These are phyloP conservation scores for Coniferiporia sulphurascens DNA, from an alignment of 1,284 basidiomycete genomes.

Conservation along the genomic window DNA sequence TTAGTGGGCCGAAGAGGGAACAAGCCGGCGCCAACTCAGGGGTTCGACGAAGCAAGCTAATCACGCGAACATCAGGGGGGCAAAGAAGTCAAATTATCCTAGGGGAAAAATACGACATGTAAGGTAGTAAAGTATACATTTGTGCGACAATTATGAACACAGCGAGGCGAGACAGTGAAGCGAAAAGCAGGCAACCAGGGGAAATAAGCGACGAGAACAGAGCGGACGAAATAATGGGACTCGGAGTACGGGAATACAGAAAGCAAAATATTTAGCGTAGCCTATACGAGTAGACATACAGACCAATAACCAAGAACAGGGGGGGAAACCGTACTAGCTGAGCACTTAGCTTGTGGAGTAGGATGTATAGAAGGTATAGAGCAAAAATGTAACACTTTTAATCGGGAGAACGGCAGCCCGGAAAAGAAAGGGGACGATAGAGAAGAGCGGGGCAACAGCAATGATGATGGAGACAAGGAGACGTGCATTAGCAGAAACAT, in stretches of 20 bases:
- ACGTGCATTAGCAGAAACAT: background rate
- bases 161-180: background rate
- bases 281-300: too few relatives aligned
- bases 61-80: too few relatives aligned
- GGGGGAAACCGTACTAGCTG: background rate
- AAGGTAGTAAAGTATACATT: too few relatives aligned
- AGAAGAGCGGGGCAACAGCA: background rate
- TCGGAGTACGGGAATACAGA: too few relatives aligned
- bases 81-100: too few relatives aligned
- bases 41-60: too few relatives aligned
- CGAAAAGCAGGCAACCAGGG: background rate
- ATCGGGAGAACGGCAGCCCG: background rate
- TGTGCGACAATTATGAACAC: background rate
- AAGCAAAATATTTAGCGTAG: too few relatives aligned
- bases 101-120: too few relatives aligned
- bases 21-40: too few relatives aligned
- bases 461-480: background rate
- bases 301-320: too few relatives aligned
- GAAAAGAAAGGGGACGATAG: background rate
- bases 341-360: background rate
- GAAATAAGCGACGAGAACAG: background rate
- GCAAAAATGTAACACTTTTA: background rate
- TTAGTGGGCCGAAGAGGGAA: too few relatives aligned
- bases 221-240: background rate
- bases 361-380: background rate